A percentile compares a stretch with the other conserved stretches of the same genome.
Conservation (phyloP, 2,329 filamentous ascomycete genomes). For the Fusarium setosum region DNA sequence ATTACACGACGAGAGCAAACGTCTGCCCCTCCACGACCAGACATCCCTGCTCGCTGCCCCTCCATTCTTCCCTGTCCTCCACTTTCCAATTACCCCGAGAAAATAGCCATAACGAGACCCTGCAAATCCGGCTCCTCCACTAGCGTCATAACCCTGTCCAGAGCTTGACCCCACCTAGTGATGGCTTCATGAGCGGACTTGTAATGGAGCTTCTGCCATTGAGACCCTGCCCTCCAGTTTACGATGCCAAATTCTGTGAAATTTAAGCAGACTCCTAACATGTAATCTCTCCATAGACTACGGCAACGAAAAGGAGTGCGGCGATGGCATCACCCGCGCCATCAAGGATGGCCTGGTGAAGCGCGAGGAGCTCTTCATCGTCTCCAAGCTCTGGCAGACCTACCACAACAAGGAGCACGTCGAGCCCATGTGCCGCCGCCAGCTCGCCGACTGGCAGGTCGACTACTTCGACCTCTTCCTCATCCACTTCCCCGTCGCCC, state of each 20-base stretch:
- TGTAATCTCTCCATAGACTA: constrained; percentile 70
- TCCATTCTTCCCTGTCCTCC: constrained; percentile 12
- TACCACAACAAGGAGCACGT: constrained; percentile 87
- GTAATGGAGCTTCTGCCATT: neutral
- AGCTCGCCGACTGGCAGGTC: constrained; percentile 84
- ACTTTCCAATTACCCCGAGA: constrained; percentile 39
- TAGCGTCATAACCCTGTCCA: constrained; percentile 17
- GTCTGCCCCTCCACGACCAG: constrained; percentile 24
- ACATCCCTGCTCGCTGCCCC: constrained; percentile 11
- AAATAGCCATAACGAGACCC: constrained; percentile 39
- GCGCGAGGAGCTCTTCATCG: constrained; percentile 90
- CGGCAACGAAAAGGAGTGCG: constrained; percentile 83
- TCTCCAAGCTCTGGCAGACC: constrained; percentile 93
- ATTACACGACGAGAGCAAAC: constrained; percentile 12
- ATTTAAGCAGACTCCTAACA: constrained; percentile 11
- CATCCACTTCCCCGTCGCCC: constrained; percentile 88
- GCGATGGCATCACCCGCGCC: constrained; percentile 80
- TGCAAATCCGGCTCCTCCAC: constrained; percentile 37
- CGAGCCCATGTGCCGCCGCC: constrained; percentile 78
- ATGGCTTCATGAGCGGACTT: constrained; percentile 26
- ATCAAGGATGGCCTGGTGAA: constrained; percentile 85
- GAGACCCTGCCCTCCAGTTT: neutral
- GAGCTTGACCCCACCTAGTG: constrained; percentile 20
- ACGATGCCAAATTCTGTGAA: constrained; percentile 8
- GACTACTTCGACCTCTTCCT: constrained; percentile 94